Conservation (phyloP, 371 early-diverging fungal species). For the Mortierella sp. region DNA sequence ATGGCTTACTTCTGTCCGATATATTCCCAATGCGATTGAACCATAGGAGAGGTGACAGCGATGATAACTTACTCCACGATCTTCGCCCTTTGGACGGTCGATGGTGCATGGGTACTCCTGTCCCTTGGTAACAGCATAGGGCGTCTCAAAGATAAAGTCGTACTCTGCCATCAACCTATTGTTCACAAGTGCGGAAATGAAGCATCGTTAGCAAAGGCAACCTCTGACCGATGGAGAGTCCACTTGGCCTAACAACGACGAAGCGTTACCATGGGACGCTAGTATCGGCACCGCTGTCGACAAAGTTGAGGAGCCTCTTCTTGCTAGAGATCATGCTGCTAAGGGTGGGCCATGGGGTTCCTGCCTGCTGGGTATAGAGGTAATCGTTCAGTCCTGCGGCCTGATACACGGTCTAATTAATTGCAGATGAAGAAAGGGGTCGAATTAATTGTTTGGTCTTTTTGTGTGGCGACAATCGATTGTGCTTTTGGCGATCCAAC, state of each 20-base stretch:
- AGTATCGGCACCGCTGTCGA: conserved; percentile 68
- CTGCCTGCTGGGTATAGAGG: conserved; percentile 61
- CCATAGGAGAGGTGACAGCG: neutral
- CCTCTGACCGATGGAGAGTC: neutral
- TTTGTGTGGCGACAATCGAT: too few species aligned
- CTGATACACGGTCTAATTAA: conserved; percentile 61
- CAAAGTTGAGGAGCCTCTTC: conserved; percentile 77
- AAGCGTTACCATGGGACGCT: conserved; percentile 70
- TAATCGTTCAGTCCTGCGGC: conserved; percentile 72
- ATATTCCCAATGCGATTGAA: neutral
- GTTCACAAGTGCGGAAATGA: neutral
- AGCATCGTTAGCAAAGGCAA: neutral
- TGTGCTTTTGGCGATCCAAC: neutral
- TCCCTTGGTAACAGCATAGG: conserved; percentile 59
- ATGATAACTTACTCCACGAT: conserved; percentile 25
- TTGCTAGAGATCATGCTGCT: conserved; percentile 71
- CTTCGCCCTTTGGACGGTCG: conserved; percentile 63
- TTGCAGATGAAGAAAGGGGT: neutral
- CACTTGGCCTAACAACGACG: neutral
- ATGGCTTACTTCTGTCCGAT: neutral
- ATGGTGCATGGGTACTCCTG: conserved; percentile 63
- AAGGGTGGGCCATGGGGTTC: conserved; percentile 78
- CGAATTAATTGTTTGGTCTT: neutral
- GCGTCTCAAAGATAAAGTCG: conserved; percentile 72
- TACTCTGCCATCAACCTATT: conserved; percentile 69